These are phyloP conservation scores for Penicillium aurantiogriseum DNA, from an alignment of 2,329 filamentous ascomycete species.

Conservation along the genomic window DNA sequence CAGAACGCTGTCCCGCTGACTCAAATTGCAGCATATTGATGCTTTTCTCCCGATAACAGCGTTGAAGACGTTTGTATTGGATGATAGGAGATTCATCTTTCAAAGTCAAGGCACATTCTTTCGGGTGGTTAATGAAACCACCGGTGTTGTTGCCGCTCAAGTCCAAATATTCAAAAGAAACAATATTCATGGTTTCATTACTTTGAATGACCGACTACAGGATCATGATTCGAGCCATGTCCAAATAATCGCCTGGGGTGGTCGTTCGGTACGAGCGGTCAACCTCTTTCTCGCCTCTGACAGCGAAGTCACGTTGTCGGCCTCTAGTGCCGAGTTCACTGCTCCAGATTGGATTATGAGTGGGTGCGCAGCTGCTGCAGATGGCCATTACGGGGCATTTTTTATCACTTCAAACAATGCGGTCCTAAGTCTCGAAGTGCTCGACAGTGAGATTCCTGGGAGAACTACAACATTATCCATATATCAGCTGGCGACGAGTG, in stretches of 20 bases:
- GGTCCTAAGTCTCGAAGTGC: slow-evolving; percentile 54
- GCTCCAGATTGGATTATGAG: slow-evolving; percentile 78
- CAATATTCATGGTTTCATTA: slow-evolving; percentile 41
- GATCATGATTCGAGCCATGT: slow-evolving; percentile 12
- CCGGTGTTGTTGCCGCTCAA: slow-evolving; percentile 30
- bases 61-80: slow-evolving; percentile 34
- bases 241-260: slow-evolving; percentile 66
- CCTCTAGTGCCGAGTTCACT: slow-evolving; percentile 43
- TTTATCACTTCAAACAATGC: slow-evolving; percentile 88
- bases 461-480: slow-evolving; percentile 29
- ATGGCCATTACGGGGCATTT: slow-evolving; percentile 47
- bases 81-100: slow-evolving; percentile 32
- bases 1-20: slow-evolving; percentile 22
- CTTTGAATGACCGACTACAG: slow-evolving; percentile 22
- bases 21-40: slow-evolving; percentile 38
- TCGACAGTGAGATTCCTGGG: slow-evolving; percentile 14
- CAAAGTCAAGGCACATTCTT: slow-evolving; percentile 42
- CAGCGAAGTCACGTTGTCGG: slow-evolving; percentile 29
- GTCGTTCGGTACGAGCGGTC: slow-evolving; percentile 53
- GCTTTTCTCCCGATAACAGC: slow-evolving; percentile 46
- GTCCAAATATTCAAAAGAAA: slow-evolving; percentile 37
- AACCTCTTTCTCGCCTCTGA: slow-evolving; percentile 20
- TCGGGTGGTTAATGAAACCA: slow-evolving; percentile 34
- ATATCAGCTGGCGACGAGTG: slow-evolving; percentile 48
- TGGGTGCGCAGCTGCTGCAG: slow-evolving; percentile 46